A percentile compares a stretch with the other conserved stretches of the same genome.
Evolutionary conservation across 768 basidiomycete genomes (phyloP).

Genomic region (Amanita muscaria): DNA sequence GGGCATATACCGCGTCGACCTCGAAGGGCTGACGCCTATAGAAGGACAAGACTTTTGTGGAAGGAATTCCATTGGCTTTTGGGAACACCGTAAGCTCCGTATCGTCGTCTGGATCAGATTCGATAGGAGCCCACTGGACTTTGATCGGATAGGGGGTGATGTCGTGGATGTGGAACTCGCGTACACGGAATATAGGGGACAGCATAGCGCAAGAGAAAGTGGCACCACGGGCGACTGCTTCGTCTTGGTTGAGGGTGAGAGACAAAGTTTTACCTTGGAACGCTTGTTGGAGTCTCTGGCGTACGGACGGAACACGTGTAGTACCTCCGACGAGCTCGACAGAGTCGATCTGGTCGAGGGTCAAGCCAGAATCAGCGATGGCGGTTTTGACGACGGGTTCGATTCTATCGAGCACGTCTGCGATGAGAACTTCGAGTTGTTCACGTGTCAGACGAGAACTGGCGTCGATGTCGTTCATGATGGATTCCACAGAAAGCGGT

Average conservation of each 20-base stretch:
- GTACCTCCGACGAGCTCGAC: slow-evolving; percentile 92
- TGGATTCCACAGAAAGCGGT: slow-evolving; percentile 86
- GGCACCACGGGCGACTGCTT: slow-evolving; percentile 91
- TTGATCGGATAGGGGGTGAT: slow-evolving; percentile 84
- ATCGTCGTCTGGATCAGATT: slow-evolving; percentile 78
- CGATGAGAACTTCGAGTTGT: slow-evolving; percentile 70
- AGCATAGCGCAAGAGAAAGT: slow-evolving; percentile 97
- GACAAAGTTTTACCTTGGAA: slow-evolving; percentile 80
- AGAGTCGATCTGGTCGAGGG: slow-evolving; percentile 78
- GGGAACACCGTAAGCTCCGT: slow-evolving; percentile 90
- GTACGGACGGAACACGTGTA: slow-evolving; percentile 90
- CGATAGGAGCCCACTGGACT: slow-evolving; percentile 73
- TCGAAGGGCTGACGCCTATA: slow-evolving; percentile 85
- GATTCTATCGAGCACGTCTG: slow-evolving; percentile 69
- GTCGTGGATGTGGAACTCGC: slow-evolving; percentile 88
- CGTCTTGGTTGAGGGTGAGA: slow-evolving; percentile 95
- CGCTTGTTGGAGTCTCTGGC: slow-evolving; percentile 73
- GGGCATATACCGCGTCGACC: slow-evolving; percentile 77
- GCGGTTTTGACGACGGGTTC: slow-evolving; percentile 68
- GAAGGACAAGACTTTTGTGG: slow-evolving; percentile 93
- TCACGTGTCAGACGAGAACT: slow-evolving; percentile 80
- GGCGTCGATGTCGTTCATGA: slow-evolving; percentile 95
- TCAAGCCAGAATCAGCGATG: slow-evolving; percentile 70
- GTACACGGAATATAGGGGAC: slow-evolving; percentile 95
- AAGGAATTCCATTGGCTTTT: slow-evolving; percentile 75